Base-by-base conservation (phyloP, 371 early-diverging fungal species). In the Cokeromyces recurvatus region DNA sequence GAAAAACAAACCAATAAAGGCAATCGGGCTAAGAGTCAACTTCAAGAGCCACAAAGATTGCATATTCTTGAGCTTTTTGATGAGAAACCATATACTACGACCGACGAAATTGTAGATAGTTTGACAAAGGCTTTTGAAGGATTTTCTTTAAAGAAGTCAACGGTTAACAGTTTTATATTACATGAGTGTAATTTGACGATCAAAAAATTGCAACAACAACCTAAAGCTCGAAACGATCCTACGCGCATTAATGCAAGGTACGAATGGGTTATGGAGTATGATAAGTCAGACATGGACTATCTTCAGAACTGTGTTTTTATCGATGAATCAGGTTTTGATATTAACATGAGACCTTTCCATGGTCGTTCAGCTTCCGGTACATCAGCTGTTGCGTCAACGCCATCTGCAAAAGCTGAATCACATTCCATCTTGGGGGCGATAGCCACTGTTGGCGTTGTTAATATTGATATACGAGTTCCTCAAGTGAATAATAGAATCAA, bases 241-340 rank as follows among this genome's bases (percentile, higher is more conserved):
- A 43, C 3, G 23, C 31, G 32, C 31, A 43, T 31, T 43, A 15
- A 34, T 12, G 27, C 24, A 36, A 46, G 37, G 37, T 46, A 46
- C 22, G 38, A 37, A 32, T 46, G 38, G 36, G 16, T 46, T 46
- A 24, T 46, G 11, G 37, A 46, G n/a, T 46, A 20, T 3, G 27
- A 25, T 12, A 38, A 27, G 4, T 22, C 23, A 16, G 48, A 48
- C 15, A 48, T 48, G 48, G 41, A 48, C 24, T 48, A 40, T 23
- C 29, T 48, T 39, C 21, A 20, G 16, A 48, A 48, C 20, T 48
- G 40, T 31, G 24, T 48, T 40, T 50, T 50, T 38, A 25, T 50
- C 16, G 51, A 50, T 38, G 51, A 43, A 43, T 22, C 43, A 0
- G 37, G 34, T 12, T 49, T 49, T 34, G 23, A 49, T 34, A 49